A percentile compares a stretch with the other conserved stretches of the same genome.
Conservation (phyloP, 306 rosid species). For the Elaeagnus macrophylla region DNA sequence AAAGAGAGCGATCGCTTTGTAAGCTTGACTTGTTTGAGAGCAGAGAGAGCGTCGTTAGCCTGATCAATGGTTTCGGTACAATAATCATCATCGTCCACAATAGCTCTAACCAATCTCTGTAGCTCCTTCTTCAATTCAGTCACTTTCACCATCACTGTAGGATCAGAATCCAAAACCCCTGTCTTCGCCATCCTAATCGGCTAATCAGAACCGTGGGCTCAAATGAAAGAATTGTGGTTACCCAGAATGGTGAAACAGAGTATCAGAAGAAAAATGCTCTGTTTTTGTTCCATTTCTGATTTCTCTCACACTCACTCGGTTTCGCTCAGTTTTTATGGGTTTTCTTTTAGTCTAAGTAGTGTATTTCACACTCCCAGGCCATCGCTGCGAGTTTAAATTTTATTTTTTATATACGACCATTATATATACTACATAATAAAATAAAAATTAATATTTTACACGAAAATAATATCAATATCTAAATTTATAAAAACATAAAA, state of each 20-base stretch:
- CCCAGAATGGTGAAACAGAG: constrained; percentile 31
- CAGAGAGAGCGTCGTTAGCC: constrained; percentile 44
- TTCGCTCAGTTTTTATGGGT: too few relatives aligned
- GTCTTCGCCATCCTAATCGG: constrained; percentile 54
- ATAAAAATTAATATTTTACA: too few relatives aligned
- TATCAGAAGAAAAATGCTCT: constrained; percentile 24
- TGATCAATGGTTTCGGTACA: constrained; percentile 46
- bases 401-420: too few relatives aligned
- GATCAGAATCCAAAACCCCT: constrained; percentile 52
- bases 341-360: too few relatives aligned
- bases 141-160: constrained; percentile 35
- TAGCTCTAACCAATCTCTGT: constrained; percentile 49
- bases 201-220: background rate
- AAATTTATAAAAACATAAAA: too few relatives aligned
- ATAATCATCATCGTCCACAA: constrained; percentile 59
- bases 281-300: constrained; percentile 7
- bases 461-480: too few relatives aligned
- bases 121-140: constrained; percentile 72
- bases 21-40: constrained; percentile 54
- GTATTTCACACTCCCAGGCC: too few relatives aligned
- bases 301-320: background rate
- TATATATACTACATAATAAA: too few relatives aligned
- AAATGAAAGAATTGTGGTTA: constrained; percentile 3
- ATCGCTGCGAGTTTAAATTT: too few relatives aligned
- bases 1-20: constrained; percentile 41